These are phyloP conservation scores for Mitragyna speciosa DNA, from an alignment of 257 asterid genomes.

Conservation along the genomic window DNA sequence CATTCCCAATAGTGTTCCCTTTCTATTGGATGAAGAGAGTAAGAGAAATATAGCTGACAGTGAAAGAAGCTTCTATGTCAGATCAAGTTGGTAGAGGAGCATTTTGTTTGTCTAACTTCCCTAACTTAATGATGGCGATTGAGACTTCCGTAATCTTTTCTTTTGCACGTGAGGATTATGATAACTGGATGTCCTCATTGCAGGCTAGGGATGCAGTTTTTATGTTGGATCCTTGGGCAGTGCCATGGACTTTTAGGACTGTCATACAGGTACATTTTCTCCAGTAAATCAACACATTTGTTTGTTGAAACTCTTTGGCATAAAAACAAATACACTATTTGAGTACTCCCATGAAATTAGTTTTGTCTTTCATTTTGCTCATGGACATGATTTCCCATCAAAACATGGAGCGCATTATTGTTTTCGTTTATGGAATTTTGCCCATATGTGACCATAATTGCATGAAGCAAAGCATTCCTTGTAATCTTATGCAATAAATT, in stretches of 20 bases:
- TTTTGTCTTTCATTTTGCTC: neutral
- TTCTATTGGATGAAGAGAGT: neutral
- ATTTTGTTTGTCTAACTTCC: neutral
- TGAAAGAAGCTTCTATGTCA: neutral
- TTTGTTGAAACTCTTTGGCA: neutral
- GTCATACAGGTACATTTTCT: slow-evolving; percentile 43
- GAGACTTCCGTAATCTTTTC: neutral
- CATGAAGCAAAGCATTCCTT: too few species aligned
- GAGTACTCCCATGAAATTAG: neutral
- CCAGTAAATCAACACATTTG: neutral
- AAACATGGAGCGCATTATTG: neutral
- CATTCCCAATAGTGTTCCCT: neutral
- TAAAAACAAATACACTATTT: slow-evolving; percentile 17
- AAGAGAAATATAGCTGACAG: neutral
- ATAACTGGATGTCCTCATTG: neutral
- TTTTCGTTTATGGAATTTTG: neutral
- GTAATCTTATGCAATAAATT: neutral
- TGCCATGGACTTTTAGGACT: slow-evolving; percentile 80
- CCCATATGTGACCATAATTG: neutral
- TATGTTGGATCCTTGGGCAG: slow-evolving; percentile 68
- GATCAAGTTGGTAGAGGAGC: neutral
- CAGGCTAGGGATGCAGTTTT: slow-evolving; percentile 50
- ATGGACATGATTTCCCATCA: neutral
- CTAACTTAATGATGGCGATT: neutral
- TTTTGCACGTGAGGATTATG: neutral